A percentile compares a stretch with the other conserved stretches of the same genome.
phyloP scores from a whole-genome alignment of 176 grass and related monocot genomes.

The Carex littledalei region DNA sequence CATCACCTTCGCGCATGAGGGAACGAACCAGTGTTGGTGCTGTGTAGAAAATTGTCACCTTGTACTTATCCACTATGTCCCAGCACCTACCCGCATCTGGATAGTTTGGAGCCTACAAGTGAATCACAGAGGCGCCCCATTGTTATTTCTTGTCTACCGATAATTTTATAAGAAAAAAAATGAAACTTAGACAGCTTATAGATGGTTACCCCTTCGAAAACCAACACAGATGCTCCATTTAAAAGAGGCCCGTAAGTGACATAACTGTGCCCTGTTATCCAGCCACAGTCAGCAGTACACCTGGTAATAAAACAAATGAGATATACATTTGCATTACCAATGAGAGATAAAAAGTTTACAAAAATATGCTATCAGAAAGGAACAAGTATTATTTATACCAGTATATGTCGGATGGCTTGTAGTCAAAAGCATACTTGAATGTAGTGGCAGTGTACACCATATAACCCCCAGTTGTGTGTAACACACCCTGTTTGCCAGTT shows the following conservation, averaged over 20 bases:
- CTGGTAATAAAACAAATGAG: constrained; percentile 41
- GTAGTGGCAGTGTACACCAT: constrained; percentile 94
- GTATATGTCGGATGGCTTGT: constrained; percentile 88
- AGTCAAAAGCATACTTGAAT: constrained; percentile 98
- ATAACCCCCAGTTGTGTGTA: constrained; percentile 97
- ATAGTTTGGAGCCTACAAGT: constrained; percentile 84
- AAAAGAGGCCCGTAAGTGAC: constrained; percentile 92
- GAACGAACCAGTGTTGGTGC: constrained; percentile 92
- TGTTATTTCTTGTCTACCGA: background rate
- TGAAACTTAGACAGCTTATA: constrained; percentile 1
- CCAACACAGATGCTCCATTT: constrained; percentile 82
- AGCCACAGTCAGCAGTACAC: constrained; percentile 99
- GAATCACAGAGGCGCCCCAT: constrained; percentile 18
- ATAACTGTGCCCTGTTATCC: constrained; percentile 99
- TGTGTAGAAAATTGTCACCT: constrained; percentile 97
- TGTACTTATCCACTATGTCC: constrained; percentile 95
- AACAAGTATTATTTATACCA: constrained; percentile 45
- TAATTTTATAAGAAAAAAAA: background rate
- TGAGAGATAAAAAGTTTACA: constrained; percentile 5
- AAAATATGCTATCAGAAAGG: constrained; percentile 4
- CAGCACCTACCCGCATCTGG: constrained; percentile 83
- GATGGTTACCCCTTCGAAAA: constrained; percentile 87
- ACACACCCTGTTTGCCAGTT: constrained; percentile 52
- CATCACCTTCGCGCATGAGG: constrained; percentile 81
- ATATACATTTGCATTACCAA: background rate